Conservation (phyloP, 305 asterid genomes). For the Coffea humblotiana region DNA sequence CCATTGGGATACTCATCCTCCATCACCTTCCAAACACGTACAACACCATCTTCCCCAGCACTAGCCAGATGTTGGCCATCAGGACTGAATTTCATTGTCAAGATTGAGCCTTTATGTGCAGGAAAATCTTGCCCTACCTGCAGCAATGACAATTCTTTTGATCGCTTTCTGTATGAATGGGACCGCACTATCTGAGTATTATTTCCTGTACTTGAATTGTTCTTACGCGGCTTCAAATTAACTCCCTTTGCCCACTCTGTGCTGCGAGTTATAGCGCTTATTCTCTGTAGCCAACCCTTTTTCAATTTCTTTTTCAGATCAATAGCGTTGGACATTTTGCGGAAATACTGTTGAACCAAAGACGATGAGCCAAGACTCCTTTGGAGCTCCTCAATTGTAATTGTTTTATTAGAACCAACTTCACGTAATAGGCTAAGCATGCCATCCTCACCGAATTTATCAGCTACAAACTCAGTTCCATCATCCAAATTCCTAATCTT, state of each 20-base stretch:
- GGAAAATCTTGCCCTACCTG: conserved; percentile 68
- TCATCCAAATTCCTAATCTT: conserved; percentile 47
- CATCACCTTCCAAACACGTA: conserved; percentile 81
- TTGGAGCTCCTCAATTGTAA: conserved; percentile 60
- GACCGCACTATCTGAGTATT: conserved; percentile 45
- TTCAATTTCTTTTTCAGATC: conserved; percentile 45
- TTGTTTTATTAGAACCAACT: conserved; percentile 50
- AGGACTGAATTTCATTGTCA: conserved; percentile 78
- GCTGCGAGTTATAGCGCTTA: conserved; percentile 36
- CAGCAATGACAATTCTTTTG: conserved; percentile 67
- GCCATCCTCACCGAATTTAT: conserved; percentile 44
- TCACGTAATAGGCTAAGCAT: conserved; percentile 43
- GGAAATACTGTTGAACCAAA: conserved; percentile 47
- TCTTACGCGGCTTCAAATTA: conserved; percentile 28
- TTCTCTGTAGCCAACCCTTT: conserved; percentile 52
- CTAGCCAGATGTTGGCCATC: conserved; percentile 79
- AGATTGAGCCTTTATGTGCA: conserved; percentile 77
- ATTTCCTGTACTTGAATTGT: conserved; percentile 20
- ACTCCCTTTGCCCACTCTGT: conserved; percentile 37
- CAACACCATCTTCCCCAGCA: conserved; percentile 80
- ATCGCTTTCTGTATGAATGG: conserved; percentile 36
- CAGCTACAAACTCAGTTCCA: conserved; percentile 47
- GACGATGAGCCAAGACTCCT: conserved; percentile 57
- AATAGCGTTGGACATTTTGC: conserved; percentile 36
- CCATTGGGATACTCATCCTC: conserved; percentile 49